Conservation (phyloP, 495 filamentous ascomycete genomes). For the Neurospora tetrasperma region DNA sequence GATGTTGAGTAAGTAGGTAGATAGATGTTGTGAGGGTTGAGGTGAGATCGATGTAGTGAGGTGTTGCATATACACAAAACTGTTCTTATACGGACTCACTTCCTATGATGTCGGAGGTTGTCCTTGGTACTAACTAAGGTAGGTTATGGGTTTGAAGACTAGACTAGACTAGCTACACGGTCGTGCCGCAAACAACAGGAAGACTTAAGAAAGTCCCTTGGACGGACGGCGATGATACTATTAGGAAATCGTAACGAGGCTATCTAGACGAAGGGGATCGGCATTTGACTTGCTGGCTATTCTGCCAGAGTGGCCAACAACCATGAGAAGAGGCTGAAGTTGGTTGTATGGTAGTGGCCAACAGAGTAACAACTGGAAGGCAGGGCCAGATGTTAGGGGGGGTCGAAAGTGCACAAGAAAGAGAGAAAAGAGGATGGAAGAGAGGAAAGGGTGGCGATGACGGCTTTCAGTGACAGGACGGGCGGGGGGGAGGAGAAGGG, state of each 20-base stretch:
- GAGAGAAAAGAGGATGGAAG: slow-evolving; percentile 6
- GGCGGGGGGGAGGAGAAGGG: neutral
- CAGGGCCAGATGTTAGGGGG: slow-evolving; percentile 9
- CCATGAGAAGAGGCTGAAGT: no score
- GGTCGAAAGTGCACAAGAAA: slow-evolving; percentile 18
- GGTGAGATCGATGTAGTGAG: neutral
- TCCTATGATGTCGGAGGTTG: neutral
- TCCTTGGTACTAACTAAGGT: neutral
- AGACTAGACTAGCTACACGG: neutral
- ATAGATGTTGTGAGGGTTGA: neutral
- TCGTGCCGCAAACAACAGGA: neutral
- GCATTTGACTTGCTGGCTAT: no score
- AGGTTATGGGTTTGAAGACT: neutral
- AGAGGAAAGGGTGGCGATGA: slow-evolving; percentile 11
- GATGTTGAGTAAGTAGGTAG: neutral
- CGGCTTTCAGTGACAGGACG: slow-evolving; percentile 17
- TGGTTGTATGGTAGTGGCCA: neutral
- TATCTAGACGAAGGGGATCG: no score
- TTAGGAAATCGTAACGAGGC: no score
- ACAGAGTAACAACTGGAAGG: neutral
- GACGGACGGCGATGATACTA: no score
- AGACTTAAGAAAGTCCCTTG: no score
- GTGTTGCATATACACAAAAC: neutral
- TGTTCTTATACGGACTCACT: neutral
- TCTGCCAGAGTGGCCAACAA: no score